Conservation (phyloP, 2,329 filamentous ascomycete species). For the Fusarium secorum region DNA sequence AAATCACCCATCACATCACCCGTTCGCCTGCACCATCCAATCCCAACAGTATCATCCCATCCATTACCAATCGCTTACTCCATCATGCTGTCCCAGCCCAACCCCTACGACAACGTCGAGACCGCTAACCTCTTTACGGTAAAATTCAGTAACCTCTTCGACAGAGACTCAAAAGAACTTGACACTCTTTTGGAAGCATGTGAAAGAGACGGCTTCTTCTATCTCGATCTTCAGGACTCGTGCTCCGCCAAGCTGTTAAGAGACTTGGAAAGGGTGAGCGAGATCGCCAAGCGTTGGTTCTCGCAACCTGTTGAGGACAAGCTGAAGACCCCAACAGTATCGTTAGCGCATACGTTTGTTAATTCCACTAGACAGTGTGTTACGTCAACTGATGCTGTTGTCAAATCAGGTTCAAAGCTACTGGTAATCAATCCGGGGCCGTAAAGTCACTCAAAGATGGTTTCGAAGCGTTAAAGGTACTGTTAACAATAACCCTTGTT, state of each 20-base stretch:
- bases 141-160: background rate
- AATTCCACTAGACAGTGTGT: rapidly evolving
- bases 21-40: background rate
- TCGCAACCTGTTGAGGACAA: constrained; percentile 2
- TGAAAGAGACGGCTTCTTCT: constrained; percentile 17
- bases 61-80: background rate
- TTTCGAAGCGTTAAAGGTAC: constrained; percentile 16
- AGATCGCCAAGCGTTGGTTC: constrained; percentile 5
- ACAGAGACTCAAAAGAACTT: background rate
- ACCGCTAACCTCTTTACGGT: background rate
- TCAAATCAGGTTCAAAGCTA: constrained; percentile 6
- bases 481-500: rapidly evolving
- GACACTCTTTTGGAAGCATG: background rate
- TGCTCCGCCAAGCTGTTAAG: constrained; percentile 1
- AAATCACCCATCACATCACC: background rate
- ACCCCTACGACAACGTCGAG: background rate
- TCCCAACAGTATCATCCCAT: background rate
- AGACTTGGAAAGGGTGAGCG: background rate
- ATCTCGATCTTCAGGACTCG: constrained; percentile 9
- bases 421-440: constrained; percentile 10
- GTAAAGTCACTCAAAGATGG: background rate
- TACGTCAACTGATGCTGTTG: background rate
- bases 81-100: background rate
- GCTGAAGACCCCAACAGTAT: constrained; percentile 16
- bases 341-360: constrained; percentile 7